Evolutionary conservation across 2,329 filamentous ascomycete species (phyloP), one percentile per base, ranked within the genome.

Genomic region (Trichoderma sp.): DNA sequence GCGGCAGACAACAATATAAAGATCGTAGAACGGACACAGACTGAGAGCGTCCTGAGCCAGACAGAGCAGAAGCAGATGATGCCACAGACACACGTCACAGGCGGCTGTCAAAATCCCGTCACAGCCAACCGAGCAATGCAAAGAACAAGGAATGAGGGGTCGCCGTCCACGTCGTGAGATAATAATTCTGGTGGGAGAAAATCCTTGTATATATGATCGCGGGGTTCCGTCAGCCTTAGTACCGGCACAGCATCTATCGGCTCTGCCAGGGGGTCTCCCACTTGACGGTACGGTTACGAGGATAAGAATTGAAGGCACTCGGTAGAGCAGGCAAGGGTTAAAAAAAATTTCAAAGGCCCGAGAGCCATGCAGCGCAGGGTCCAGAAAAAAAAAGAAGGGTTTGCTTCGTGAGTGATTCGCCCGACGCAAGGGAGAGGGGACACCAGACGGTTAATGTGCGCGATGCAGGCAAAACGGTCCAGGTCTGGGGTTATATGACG

Each of bases 291-390:
- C 39, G 36, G 66, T 61, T 36, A 30, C 64, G 34, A 67, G 34
- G 30, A 57, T 55, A 57, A 28, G 55, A 47, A n/a, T 64, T 50
- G 30, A 63, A 43, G 59, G 28, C 55, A 30, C 26, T 58, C 26
- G 28, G 55, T 11, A 58, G 23, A 17, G 28, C 6, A 26, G 12
- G 36, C 17, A 32, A 39, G 32, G 15, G 4, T 11, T 20, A 23
- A 50, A 59, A 47, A 47, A 66, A 50, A 71, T 50, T 53, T 67
- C 50, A 47, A 66, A 59, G 59, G 43, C 50, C 47, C 32, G 53
- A 39, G 36, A 71, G 50, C 62, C 62, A 66, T 71, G 69, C 61
- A 71, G 62, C 62, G 64, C 69, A 67, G 69, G 53, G 69, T 58
- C 69, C 53, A 68, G 47, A 62, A 71, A 63, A 43, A 43, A 39